phyloP scores from a whole-genome alignment of 2,329 filamentous ascomycete species.

The Cercospora sp. region DNA sequence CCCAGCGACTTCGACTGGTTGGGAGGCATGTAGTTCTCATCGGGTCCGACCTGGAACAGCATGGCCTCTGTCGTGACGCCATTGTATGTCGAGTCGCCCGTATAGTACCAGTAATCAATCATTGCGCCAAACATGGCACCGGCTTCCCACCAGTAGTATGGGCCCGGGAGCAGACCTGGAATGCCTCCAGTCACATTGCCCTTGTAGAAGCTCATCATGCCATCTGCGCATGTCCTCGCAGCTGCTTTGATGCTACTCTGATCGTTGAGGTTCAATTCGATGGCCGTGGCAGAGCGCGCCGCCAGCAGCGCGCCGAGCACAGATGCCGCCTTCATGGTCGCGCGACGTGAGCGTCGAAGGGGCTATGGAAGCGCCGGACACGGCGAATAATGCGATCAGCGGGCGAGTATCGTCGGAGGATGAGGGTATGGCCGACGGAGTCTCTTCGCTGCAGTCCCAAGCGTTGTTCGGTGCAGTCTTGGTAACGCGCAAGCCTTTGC shows the following conservation, averaged over 20 bases:
- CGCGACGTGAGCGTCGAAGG: neutral
- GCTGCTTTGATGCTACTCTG: conserved; percentile 47
- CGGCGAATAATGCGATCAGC: neutral
- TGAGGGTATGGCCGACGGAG: neutral
- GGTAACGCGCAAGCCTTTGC: conserved; percentile 15
- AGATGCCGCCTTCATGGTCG: conserved; percentile 22
- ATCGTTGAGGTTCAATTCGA: conserved; percentile 29
- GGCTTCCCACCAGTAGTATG: conserved; percentile 76
- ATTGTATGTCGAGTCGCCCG: conserved; percentile 66
- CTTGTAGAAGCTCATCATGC: conserved; percentile 55
- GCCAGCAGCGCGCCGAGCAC: conserved; percentile 28
- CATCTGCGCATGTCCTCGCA: conserved; percentile 46
- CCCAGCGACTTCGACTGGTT: conserved; percentile 46
- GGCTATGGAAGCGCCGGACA: neutral
- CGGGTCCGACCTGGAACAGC: conserved; percentile 60
- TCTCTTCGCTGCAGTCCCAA: neutral
- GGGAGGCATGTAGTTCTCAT: conserved; percentile 59
- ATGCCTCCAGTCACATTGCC: conserved; percentile 54
- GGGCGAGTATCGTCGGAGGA: neutral
- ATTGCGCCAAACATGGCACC: conserved; percentile 63
- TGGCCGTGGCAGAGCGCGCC: conserved; percentile 25
- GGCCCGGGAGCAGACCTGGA: conserved; percentile 59
- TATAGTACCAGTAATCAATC: conserved; percentile 70
- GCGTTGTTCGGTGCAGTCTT: neutral
- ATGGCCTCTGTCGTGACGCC: conserved; percentile 58